Base-by-base conservation (phyloP, 176 grass and related monocot genomes). In the Zea luxurians region DNA sequence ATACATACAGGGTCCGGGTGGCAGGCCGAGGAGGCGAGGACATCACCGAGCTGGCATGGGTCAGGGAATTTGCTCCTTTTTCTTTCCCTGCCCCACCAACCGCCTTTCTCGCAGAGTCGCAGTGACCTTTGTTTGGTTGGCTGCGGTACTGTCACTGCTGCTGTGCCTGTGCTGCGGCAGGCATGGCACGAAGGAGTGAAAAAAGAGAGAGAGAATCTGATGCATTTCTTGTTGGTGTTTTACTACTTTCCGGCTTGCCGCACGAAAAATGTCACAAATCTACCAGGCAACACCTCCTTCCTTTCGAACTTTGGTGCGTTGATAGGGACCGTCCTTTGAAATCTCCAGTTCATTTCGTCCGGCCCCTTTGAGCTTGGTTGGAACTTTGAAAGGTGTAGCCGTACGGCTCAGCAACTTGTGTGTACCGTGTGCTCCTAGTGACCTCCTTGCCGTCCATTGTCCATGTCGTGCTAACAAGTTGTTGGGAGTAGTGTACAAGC, bases 31-130 rank as follows among this genome's bases (percentile, higher is more conserved):
- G 8, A 41, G 27, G 9, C 10, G 13, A 69, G 62, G 49, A 61
- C 74, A 49, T 71, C 70, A 47, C 54, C 70, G 40, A 63, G 48
- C 53, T 58, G 65, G 40, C 86, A 70, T 58, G 71, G 55, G 13
- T 50, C 12, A 5, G 48, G 48, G 12, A 13, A 15, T 50, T 50
- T 50, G 48, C 48, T 52, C 13, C 11, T 50, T 61, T 62, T 64
- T 82, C 68, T 74, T 49, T 54, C n/a, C 57, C 34, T 37, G 2
- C 18, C 54, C 21, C 48, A 72, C 44, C 44, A 64, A 48, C 65
- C 42, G 35, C 74, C 64, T 44, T 58, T 62, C 47, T 55, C 53
- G 20, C 18, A 17, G 44, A 0, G 13, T 62, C 10, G 13, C 9
- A 8, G 62, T 62, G 59, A 77, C 37, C 2, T 37, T 38, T 73